Base-by-base conservation (phyloP, 1,139 yeast genomes). In the Debaryomycetaceae sp. region DNA sequence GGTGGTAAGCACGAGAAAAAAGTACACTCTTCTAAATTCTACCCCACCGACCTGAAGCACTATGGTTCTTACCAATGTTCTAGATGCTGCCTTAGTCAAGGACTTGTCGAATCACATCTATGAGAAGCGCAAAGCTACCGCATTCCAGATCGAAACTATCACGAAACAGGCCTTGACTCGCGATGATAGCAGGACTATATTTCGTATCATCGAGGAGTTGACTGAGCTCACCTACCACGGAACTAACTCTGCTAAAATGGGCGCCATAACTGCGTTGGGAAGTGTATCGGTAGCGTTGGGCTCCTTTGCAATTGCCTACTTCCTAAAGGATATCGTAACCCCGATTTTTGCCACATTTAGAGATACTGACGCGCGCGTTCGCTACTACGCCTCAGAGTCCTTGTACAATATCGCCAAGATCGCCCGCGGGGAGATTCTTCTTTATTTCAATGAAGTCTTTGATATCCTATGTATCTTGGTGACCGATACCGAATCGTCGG, bases 331-430 rank as follows among this genome's bases (percentile, higher is more conserved):
- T 33, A 87, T 92, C 36, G 74, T 90, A 35, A 92, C 83, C 35
- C 96, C 99, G 0, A 95, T 92, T 13, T 63, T 92, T 43, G 92
- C 96, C 1, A 90, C 97, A 36, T 92, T 92, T 51, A 87, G 94
- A 31, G 98, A 92, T 46, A 95, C 92, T 34, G 96, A 92, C 48
- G 93, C 96, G 8, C 71, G 95, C 39, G 98, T 92, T 6, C 65
- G 99, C 30, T 92, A 92, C 45, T 92, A 87, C 52, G 97, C 98
- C 0, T 90, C 98, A 57, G 99, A 92, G 49, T 81, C 95, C 25
- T 65, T 92, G 38, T 92, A 92, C 55, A 92, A 92, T 53, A 87
- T 92, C 29, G 95, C 98, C 30, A 92, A 92, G 51, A 94, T 90
- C 15, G 95, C 98, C 4, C 74, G 94, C 42, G 98, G 98, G 13